Evolutionary conservation across 352 stramenopile species (phyloP).

Genomic region (Elongisporangium undulatum): DNA sequence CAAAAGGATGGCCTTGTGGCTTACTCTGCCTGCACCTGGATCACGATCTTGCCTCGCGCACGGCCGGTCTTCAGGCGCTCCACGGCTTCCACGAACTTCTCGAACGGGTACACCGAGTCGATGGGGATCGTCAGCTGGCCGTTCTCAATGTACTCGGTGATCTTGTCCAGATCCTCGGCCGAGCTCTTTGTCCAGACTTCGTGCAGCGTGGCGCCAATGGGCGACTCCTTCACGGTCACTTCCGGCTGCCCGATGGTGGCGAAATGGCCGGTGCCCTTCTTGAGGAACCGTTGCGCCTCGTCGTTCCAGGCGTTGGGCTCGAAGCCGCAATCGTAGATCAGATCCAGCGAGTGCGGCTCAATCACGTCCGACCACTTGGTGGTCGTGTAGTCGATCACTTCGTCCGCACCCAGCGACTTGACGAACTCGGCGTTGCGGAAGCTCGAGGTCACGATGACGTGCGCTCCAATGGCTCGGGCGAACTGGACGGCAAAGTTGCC

Average conservation of each 20-base stretch:
- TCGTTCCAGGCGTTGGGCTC: slow-evolving; percentile 23
- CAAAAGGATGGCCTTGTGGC: too few relatives aligned
- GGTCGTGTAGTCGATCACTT: slow-evolving; percentile 58
- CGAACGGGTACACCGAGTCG: slow-evolving; percentile 36
- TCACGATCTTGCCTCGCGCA: slow-evolving; percentile 35
- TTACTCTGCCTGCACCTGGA: slow-evolving; percentile 12
- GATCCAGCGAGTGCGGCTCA: slow-evolving; percentile 26
- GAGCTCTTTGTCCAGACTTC: slow-evolving; percentile 26
- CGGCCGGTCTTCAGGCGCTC: slow-evolving; percentile 22
- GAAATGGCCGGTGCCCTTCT: slow-evolving; percentile 17
- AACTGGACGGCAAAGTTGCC: slow-evolving; percentile 57
- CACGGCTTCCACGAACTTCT: slow-evolving; percentile 26
- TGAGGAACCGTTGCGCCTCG: slow-evolving; percentile 23
- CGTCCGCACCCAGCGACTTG: slow-evolving; percentile 28
- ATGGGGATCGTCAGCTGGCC: slow-evolving; percentile 26
- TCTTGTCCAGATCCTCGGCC: slow-evolving; percentile 27
- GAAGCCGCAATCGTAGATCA: slow-evolving; percentile 32
- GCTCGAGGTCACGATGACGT: slow-evolving; percentile 47
- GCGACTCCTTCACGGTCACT: slow-evolving; percentile 24
- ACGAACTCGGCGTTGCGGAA: slow-evolving; percentile 55
- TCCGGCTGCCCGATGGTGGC: too few relatives aligned
- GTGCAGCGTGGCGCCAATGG: slow-evolving; percentile 30
- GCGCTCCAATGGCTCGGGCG: slow-evolving; percentile 44
- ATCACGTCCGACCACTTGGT: slow-evolving; percentile 22
- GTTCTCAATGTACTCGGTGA: slow-evolving; percentile 23